Evolutionary conservation across 148 eudicot species (phyloP), one percentile per base, ranked within the genome.

Genomic region (Rhododendron ovatum): DNA sequence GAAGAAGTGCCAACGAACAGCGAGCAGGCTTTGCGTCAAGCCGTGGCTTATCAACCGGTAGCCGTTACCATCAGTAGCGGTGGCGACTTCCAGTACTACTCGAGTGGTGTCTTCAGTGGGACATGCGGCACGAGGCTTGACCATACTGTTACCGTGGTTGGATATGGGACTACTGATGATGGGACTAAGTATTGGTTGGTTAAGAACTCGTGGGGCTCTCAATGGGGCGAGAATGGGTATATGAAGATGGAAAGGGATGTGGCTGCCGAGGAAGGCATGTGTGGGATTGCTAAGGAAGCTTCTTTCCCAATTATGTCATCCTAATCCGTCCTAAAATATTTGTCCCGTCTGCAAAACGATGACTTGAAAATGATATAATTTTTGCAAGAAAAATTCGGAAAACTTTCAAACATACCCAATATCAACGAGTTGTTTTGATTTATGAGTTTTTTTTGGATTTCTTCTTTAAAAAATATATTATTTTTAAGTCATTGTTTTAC

Each of bases 121-220:
- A 9, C n/a, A 28, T 88, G 89, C 18, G 87, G 89, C 10, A 85
- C 85, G 4, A 48, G 55, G 13, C 39, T 84, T 3, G 82, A 88
- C 24, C 87, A 88, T 18, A 82, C 76, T 55, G 89, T 80, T 1
- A 80, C 89, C 69, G 84, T 84, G 9, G 86, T 87, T 71, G 87
- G 89, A 37, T 87, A 84, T 48, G 89, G 89, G 48, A 82, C 75
- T 50, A 24, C 37, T 37, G 39, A 12, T 28, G 88, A 83, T 84
- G 86, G 89, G 48, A 88, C 89, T 18, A 88, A 85, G 82, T 85
- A 88, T 74, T 85, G 87, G 87, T 24, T 88, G 63, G 84, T 84
- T 22, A 87, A 84, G 84, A 87, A 84, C 73, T 87, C 84, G 37
- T 87, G 89, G 89, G 86, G 86, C 33, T 51, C 78, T 3, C 13